Percentiles rank a stretch among this genome's conserved stretches.
Evolutionary conservation across 805 yeast genomes (phyloP).

Genomic region (Candida sonorensis): DNA sequence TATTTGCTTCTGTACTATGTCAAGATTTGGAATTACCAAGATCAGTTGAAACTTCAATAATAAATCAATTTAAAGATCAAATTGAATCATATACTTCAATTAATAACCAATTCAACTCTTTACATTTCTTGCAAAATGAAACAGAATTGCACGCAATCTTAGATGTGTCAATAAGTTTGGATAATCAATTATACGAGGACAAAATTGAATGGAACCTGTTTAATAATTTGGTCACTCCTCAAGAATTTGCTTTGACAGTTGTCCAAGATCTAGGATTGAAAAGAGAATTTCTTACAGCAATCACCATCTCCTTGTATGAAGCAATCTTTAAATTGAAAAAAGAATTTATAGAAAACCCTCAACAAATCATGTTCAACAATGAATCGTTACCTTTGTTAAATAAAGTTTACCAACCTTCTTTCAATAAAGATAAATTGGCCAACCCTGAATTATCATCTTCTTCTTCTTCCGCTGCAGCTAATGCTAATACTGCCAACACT

Average conservation of each 20-base stretch:
- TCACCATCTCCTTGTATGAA: slow-evolving; percentile 83
- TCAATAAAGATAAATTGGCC: slow-evolving; percentile 8
- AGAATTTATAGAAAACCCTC: slow-evolving; percentile 62
- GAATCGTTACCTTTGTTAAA: slow-evolving; percentile 30
- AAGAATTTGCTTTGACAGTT: slow-evolving; percentile 71
- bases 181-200: slow-evolving; percentile 81
- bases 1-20: slow-evolving; percentile 68
- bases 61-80: slow-evolving; percentile 70
- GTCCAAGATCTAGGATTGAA: slow-evolving; percentile 80
- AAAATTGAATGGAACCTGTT: slow-evolving; percentile 89
- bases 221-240: slow-evolving; percentile 58
- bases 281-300: slow-evolving; percentile 84
- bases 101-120: slow-evolving; percentile 46
- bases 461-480: background rate
- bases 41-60: slow-evolving; percentile 54
- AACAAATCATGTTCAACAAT: slow-evolving; percentile 26
- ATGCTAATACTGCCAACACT: slow-evolving; percentile 2
- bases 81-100: slow-evolving; percentile 34
- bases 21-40: slow-evolving; percentile 78
- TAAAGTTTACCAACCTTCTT: slow-evolving; percentile 24
- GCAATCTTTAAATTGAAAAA: slow-evolving; percentile 66
- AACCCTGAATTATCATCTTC: slow-evolving; percentile 5
- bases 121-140: slow-evolving; percentile 37
- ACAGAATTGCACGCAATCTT: slow-evolving; percentile 69
- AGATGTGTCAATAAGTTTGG: slow-evolving; percentile 74